Conservation (phyloP, 257 asterid species). For the Primulina huaijiensis region DNA sequence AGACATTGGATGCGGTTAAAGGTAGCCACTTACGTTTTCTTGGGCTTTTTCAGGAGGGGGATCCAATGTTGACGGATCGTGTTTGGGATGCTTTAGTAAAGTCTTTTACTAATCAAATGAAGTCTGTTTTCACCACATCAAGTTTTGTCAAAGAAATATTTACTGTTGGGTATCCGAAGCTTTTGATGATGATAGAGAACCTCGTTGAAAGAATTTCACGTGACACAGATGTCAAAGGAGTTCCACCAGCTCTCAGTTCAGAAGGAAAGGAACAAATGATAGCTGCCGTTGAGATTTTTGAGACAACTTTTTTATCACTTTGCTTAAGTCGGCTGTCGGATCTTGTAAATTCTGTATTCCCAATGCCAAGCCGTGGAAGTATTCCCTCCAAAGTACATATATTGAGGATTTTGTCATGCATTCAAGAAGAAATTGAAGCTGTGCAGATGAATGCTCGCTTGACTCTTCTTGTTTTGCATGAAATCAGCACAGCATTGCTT, state of each 20-base stretch:
- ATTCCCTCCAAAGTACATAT: conserved; percentile 85
- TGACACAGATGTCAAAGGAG: conserved; percentile 98
- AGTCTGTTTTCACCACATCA: conserved; percentile 88
- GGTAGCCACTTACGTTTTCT: conserved; percentile 26
- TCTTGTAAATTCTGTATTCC: conserved; percentile 81
- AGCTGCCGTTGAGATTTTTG: conserved; percentile 66
- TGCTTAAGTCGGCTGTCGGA: conserved; percentile 79
- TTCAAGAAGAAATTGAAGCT: conserved; percentile 94
- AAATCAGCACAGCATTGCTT: conserved; percentile 75
- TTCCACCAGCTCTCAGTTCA: conserved; percentile 77
- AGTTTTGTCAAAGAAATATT: conserved; percentile 93
- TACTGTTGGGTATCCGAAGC: conserved; percentile 90
- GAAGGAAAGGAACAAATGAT: conserved; percentile 88
- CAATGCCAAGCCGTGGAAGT: conserved; percentile 84
- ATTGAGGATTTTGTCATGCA: conserved; percentile 58
- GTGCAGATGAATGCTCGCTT: conserved; percentile 84
- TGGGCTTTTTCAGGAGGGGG: conserved; percentile 69
- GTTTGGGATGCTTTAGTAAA: conserved; percentile 90
- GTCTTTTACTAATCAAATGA: conserved; percentile 93
- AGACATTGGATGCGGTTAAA: neutral
- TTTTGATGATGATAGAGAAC: conserved; percentile 70
- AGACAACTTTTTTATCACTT: conserved; percentile 73
- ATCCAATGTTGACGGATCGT: conserved; percentile 81
- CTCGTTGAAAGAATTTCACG: conserved; percentile 94
- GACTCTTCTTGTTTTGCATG: conserved; percentile 83